phyloP scores from a whole-genome alignment of 768 basidiomycete genomes.

The Russula compacta region DNA sequence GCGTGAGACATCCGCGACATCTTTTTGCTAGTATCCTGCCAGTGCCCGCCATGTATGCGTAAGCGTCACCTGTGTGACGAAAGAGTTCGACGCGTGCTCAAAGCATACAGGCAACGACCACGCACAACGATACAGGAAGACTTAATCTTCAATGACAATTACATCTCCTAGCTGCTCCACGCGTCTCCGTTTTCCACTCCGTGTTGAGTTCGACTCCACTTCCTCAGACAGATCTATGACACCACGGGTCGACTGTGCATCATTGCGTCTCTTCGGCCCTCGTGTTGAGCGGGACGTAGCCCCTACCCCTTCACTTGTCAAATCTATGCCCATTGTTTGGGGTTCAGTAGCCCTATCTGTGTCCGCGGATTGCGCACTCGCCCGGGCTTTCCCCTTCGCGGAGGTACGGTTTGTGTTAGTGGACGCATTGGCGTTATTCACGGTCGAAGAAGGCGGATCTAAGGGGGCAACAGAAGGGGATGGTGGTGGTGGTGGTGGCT shows the following conservation, averaged over 20 bases:
- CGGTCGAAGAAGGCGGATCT: background rate
- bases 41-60: background rate
- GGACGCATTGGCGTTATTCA: background rate
- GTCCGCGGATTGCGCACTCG: background rate
- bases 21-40: background rate
- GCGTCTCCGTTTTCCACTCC: constrained; percentile 16
- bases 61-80: background rate
- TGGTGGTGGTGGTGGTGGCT: background rate
- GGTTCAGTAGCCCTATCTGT: background rate
- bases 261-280: constrained; percentile 15
- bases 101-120: background rate
- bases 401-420: background rate
- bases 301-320: constrained; percentile 13
- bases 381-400: constrained; percentile 19
- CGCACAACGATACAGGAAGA: background rate
- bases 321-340: constrained; percentile 8
- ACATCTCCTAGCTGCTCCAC: constrained; percentile 16
- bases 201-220: constrained; percentile 7
- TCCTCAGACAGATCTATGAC: constrained; percentile 16
- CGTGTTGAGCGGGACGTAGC: constrained; percentile 1
- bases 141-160: constrained; percentile 20
- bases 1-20: background rate
- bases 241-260: background rate
- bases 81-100: background rate
- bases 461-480: background rate